Percentiles rank a stretch among this genome's conserved stretches.
Evolutionary conservation across 805 yeast genomes (phyloP).

Genomic region (Citeromyces matritensis): DNA sequence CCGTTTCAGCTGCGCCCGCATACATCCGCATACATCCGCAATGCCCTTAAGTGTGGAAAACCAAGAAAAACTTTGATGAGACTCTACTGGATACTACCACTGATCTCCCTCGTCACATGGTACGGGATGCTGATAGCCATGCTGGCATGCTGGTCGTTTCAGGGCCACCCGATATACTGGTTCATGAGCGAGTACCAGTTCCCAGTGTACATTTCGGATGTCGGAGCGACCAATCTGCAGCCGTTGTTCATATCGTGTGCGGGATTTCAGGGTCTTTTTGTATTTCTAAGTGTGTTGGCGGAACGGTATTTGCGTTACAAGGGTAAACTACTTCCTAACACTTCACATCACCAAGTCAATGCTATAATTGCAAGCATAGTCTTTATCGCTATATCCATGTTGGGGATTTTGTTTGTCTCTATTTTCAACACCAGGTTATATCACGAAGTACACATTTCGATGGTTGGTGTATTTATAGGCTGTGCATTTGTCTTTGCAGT

Average conservation of each 20-base stretch:
- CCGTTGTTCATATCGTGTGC: constrained; percentile 74
- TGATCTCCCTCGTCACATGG: constrained; percentile 60
- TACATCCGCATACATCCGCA: no score
- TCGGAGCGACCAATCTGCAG: constrained; percentile 78
- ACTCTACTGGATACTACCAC: constrained; percentile 41
- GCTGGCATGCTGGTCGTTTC: constrained; percentile 62
- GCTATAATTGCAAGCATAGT: constrained; percentile 7
- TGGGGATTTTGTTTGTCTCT: constrained; percentile 62
- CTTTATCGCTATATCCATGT: constrained; percentile 23
- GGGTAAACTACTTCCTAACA: constrained; percentile 39
- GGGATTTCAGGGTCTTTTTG: constrained; percentile 65
- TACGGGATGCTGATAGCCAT: constrained; percentile 83
- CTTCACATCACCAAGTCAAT: constrained; percentile 19
- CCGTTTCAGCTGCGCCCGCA: no score
- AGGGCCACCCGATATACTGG: constrained; percentile 49
- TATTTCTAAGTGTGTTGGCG: constrained; percentile 42
- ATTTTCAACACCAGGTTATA: constrained; percentile 51
- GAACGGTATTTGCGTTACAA: constrained; percentile 49
- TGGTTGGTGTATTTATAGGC: constrained; percentile 67
- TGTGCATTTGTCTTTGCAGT: constrained; percentile 52
- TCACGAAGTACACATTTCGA: constrained; percentile 42
- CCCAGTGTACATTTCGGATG: constrained; percentile 67
- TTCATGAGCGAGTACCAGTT: constrained; percentile 34
- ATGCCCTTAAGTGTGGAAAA: no score
- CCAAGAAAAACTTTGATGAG: no score